Percentiles rank a stretch among this genome's conserved stretches.
These are phyloP conservation scores for Clonostachys chloroleuca DNA, from an alignment of 2,329 filamentous ascomycete species.

Conservation along the genomic window DNA sequence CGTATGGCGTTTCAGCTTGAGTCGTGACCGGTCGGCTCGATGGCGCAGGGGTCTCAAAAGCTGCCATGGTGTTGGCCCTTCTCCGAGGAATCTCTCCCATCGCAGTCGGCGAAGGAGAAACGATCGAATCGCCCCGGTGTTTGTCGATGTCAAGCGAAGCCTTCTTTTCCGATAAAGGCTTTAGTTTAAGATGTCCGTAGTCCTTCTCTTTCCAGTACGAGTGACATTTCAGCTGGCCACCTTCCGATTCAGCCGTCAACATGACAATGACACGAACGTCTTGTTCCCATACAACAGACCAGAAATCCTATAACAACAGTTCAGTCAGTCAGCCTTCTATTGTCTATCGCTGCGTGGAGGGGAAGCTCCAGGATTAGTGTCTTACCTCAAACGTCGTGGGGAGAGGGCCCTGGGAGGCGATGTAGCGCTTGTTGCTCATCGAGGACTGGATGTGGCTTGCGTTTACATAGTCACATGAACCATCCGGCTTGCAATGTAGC, in stretches of 20 bases:
- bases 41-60: constrained; percentile 23
- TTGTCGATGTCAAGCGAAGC: constrained; percentile 70
- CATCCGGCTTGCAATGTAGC: constrained; percentile 61
- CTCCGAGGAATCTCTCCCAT: constrained; percentile 36
- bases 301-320: constrained; percentile 69
- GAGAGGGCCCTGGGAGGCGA: constrained; percentile 90
- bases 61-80: constrained; percentile 50
- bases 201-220: constrained; percentile 82
- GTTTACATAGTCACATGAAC: constrained; percentile 90
- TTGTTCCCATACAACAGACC: constrained; percentile 96
- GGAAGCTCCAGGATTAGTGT: no score
- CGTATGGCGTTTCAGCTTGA: constrained; percentile 61
- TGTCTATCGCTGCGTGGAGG: neutral
- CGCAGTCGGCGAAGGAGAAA: constrained; percentile 10
- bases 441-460: constrained; percentile 80
- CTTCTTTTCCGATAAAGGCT: constrained; percentile 74
- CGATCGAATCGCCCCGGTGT: constrained; percentile 33
- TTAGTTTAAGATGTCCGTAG: constrained; percentile 74
- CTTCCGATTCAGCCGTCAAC: constrained; percentile 91
- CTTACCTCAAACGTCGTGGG: constrained; percentile 86
- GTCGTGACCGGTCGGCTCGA: constrained; percentile 16
- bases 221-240: constrained; percentile 91
- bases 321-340: constrained; percentile 13
- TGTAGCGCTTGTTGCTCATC: constrained; percentile 86
- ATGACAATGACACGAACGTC: constrained; percentile 94